Percentiles rank a stretch among this genome's conserved stretches.
These are phyloP conservation scores for Yarrowia sp. DNA, from an alignment of 805 yeast species.

Conservation along the genomic window DNA sequence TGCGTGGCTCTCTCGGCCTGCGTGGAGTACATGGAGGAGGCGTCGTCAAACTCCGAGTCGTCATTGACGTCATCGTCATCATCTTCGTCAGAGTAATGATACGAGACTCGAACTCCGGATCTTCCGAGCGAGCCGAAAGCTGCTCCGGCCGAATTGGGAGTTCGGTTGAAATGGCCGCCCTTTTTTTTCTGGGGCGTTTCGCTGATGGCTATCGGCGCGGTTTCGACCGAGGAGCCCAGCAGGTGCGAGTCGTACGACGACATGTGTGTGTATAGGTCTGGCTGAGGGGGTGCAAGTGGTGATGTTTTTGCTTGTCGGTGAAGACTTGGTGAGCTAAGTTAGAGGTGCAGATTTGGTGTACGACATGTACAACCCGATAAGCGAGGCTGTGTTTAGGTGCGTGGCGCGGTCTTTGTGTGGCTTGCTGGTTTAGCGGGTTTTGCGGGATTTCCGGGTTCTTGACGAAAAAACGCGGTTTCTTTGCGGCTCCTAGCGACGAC, in stretches of 20 bases:
- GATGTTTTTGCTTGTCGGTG: background rate
- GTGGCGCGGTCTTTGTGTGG: no score
- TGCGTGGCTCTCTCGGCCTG: conserved; percentile 33
- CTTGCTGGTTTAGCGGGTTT: background rate
- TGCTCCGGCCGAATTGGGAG: conserved; percentile 21
- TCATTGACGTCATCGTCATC: conserved; percentile 17
- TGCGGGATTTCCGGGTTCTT: no score
- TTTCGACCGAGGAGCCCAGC: conserved; percentile 35
- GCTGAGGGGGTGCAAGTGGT: no score
- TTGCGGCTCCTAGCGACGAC: no score
- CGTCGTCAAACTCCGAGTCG: conserved; percentile 35
- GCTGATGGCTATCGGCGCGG: conserved; percentile 33
- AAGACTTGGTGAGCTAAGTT: background rate
- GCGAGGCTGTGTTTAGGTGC: background rate
- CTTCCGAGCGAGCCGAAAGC: conserved; percentile 38
- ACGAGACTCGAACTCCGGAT: conserved; percentile 26
- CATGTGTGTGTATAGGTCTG: conserved; percentile 3
- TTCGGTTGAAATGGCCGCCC: conserved; percentile 33
- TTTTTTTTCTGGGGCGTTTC: conserved; percentile 35
- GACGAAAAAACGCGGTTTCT: no score
- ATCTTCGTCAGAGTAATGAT: conserved; percentile 27
- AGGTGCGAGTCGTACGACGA: conserved; percentile 35
- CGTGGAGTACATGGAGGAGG: conserved; percentile 22
- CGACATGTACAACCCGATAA: conserved; percentile 5
- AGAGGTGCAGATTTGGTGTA: conserved; percentile 28